Conservation (phyloP, 768 basidiomycete genomes). For the Pleurotus citrinopileatus region DNA sequence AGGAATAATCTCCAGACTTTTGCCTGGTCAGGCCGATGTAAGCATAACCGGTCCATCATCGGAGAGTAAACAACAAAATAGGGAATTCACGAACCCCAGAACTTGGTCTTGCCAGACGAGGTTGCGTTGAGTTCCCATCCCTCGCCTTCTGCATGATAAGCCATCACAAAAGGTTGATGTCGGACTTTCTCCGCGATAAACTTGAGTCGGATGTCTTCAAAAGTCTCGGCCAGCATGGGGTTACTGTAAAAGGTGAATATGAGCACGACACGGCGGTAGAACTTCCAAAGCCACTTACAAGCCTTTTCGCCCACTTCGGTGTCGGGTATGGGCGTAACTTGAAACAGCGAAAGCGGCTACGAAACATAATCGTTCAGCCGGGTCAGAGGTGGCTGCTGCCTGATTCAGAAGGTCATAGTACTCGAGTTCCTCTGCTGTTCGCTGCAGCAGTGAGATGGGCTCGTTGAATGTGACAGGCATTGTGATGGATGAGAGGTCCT, state of each 20-base stretch:
- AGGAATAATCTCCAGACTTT: constrained; percentile 85
- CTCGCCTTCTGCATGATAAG: constrained; percentile 79
- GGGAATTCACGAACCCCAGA: constrained; percentile 69
- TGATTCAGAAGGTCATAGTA: constrained; percentile 68
- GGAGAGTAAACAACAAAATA: constrained; percentile 2
- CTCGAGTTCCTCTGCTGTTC: constrained; percentile 82
- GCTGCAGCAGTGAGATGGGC: constrained; percentile 78
- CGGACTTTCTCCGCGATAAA: constrained; percentile 87
- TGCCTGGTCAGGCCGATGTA: constrained; percentile 48
- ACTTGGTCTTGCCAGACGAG: constrained; percentile 82
- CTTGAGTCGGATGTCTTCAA: constrained; percentile 76
- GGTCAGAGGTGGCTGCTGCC: constrained; percentile 55
- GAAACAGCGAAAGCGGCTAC: constrained; percentile 87
- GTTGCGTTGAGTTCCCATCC: constrained; percentile 76
- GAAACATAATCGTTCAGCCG: constrained; percentile 67
- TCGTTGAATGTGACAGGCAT: constrained; percentile 93
- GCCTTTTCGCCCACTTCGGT: constrained; percentile 81
- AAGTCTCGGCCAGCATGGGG: constrained; percentile 87
- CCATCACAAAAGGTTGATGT: constrained; percentile 82
- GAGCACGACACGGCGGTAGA: neutral
- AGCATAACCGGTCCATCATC: constrained; percentile 12
- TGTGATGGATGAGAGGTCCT: constrained; percentile 81
- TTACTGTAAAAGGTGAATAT: constrained; percentile 46
- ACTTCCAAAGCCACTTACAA: constrained; percentile 55
- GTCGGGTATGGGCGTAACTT: constrained; percentile 75